Base-by-base conservation (phyloP, 129 eudicot species). In the Logfia minima region DNA sequence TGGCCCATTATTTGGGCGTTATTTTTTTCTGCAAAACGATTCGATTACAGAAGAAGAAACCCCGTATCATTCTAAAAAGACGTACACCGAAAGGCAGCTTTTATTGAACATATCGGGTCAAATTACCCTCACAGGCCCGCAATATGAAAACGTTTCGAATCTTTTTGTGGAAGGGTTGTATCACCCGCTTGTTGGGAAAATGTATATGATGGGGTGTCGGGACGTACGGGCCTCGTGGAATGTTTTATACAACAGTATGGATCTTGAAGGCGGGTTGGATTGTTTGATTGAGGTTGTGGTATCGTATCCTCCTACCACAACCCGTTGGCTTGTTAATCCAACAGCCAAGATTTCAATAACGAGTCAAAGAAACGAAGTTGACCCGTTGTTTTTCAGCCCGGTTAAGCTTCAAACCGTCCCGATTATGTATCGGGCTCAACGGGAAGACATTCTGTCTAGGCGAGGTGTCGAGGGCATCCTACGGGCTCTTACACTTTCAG, bases 251-350 rank as follows among this genome's bases (percentile, higher is more conserved):
- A 92, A 89, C 0, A 91, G 96, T 77, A 85, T 79, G 88, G 97
- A 88, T 77, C 96, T 95, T 60, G 94, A 91, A 79, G 76, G 82
- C 17, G 99, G 97, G 59, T 78, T 94, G 70, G 99, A 94, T 74
- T 94, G 97, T 81, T 86, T 84, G 80, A 75, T 91, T 52, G 96
- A 89, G 83, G 88, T 87, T n/a, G 85, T 87, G 62, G 77, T 91
- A 34, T 81, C 92, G 2, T 94, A 94, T 78, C 99, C 99, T 1
- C 96, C 99, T 6, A 84, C 90, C 23, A 83, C 92, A 21, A 84
- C 92, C 34, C 92, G 90, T 16, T 94, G 99, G 99, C 82, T 94
- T 43, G 92, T 91, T 76, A 88, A 84, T 79, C 99, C 97, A 59
- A 84, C 93, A 10, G 96, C 96, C 71, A 81, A 72, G 28, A 79